Percentiles rank a stretch among this genome's conserved stretches.
phyloP scores from a whole-genome alignment of 164 flowering plant genomes.

The Vitis rupestris region DNA sequence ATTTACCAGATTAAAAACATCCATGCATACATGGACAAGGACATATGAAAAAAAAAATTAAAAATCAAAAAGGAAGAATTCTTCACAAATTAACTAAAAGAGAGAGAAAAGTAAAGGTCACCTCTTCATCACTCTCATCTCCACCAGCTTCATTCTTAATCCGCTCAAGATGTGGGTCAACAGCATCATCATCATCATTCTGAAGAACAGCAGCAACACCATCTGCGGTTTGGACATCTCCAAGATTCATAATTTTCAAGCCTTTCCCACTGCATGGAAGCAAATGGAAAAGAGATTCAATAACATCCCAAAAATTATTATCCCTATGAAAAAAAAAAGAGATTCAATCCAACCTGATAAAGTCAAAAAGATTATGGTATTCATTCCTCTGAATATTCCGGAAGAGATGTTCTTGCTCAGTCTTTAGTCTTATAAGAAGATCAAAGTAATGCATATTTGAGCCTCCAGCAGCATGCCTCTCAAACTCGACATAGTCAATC shows the following conservation, averaged over 20 bases:
- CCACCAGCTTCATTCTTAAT: conserved; percentile 81
- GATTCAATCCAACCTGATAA: conserved; percentile 61
- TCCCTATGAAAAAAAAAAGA: not conserved
- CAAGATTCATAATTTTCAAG: conserved; percentile 80
- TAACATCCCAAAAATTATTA: not conserved
- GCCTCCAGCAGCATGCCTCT: conserved; percentile 96
- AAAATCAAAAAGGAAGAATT: not conserved
- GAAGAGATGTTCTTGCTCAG: conserved; percentile 90
- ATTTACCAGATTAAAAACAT: not conserved
- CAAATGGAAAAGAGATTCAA: not conserved
- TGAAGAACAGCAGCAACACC: conserved; percentile 72
- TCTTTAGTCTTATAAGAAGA: conserved; percentile 77
- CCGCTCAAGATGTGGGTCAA: conserved; percentile 92
- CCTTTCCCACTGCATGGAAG: conserved; percentile 63
- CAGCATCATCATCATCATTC: conserved; percentile 78
- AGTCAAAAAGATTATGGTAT: conserved; percentile 77
- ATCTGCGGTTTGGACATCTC: conserved; percentile 43
- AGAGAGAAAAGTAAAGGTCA: conserved; percentile 13
- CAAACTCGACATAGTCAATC: conserved; percentile 96
- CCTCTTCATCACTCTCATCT: conserved; percentile 98
- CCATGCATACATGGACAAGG: not conserved
- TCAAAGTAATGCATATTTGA: conserved; percentile 97
- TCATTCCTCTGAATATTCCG: conserved; percentile 95
- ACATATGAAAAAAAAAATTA: not conserved
- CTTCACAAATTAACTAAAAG: not conserved